Evolutionary conservation across 371 early-diverging fungal species (phyloP).

Genomic region (Haplosporangium sp.): DNA sequence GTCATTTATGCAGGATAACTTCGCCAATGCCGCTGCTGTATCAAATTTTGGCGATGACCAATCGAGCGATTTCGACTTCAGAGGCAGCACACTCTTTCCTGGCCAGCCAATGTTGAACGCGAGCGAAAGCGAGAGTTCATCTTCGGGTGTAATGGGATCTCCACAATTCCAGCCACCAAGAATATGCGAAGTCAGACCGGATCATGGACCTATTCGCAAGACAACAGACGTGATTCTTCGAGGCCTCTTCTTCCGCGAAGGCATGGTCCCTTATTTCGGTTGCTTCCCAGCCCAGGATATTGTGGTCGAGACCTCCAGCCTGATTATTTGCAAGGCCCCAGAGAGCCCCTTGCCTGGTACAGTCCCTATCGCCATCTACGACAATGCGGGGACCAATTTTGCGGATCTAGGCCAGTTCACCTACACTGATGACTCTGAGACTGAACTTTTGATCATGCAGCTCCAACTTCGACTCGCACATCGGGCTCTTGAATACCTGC

Average conservation of each 20-base stretch:
- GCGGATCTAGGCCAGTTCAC: constrained; percentile 43
- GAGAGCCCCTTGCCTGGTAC: constrained; percentile 44
- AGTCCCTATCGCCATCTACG: constrained; percentile 36
- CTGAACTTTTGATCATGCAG: constrained; percentile 46
- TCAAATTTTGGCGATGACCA: constrained; percentile 37
- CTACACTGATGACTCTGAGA: constrained; percentile 49
- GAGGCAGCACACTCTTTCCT: neutral
- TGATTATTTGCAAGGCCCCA: constrained; percentile 44
- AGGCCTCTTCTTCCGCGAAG: constrained; percentile 39
- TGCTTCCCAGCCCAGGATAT: constrained; percentile 45
- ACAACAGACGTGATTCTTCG: constrained; percentile 38
- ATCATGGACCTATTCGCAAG: constrained; percentile 47
- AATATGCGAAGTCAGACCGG: constrained; percentile 34
- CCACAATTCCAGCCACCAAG: constrained; percentile 17
- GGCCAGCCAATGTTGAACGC: neutral
- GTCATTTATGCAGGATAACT: constrained; percentile 25
- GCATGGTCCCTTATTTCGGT: constrained; percentile 54
- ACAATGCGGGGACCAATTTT: constrained; percentile 21
- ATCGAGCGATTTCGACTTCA: constrained; percentile 19
- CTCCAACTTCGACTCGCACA: constrained; percentile 50
- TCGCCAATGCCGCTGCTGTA: constrained; percentile 6
- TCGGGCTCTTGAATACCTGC: constrained; percentile 46
- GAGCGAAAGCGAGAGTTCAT: neutral
- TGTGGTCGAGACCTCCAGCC: constrained; percentile 28
- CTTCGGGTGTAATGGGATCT: neutral